A percentile compares a stretch with the other conserved stretches of the same genome.
Conservation (phyloP, 306 rosid species). For the Prunus dulcis region DNA sequence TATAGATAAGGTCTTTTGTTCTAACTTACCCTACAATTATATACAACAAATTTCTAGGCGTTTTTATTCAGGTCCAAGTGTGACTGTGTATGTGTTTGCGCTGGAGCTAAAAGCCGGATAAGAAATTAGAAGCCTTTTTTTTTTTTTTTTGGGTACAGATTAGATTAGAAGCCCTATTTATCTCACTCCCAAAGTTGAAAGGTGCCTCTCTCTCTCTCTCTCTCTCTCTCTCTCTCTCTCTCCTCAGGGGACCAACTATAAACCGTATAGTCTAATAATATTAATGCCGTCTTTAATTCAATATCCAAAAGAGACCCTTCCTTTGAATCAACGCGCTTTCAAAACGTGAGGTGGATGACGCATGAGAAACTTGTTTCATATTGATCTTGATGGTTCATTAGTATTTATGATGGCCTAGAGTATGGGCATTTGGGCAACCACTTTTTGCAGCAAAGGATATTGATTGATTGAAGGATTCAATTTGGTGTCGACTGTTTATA, state of each 20-base stretch:
- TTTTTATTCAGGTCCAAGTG: neutral
- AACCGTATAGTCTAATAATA: neutral
- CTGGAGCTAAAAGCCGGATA: neutral
- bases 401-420: neutral
- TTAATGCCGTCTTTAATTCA: neutral
- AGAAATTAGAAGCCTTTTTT: neutral
- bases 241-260: neutral
- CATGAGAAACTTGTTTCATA: neutral
- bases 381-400: too few species aligned
- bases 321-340: neutral
- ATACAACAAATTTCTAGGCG: neutral
- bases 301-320: neutral
- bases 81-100: neutral
- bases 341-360: neutral
- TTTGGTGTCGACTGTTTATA: neutral
- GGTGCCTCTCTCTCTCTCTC: neutral
- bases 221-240: too few species aligned
- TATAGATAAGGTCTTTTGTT: neutral
- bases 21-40: neutral
- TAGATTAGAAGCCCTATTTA: neutral
- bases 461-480: too few species aligned
- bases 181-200: neutral
- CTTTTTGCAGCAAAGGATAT: too few species aligned
- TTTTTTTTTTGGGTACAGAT: too few species aligned
- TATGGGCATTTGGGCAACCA: neutral